Base-by-base conservation (phyloP, 164 flowering plant species). In the Dillenia suffruticosa region DNA sequence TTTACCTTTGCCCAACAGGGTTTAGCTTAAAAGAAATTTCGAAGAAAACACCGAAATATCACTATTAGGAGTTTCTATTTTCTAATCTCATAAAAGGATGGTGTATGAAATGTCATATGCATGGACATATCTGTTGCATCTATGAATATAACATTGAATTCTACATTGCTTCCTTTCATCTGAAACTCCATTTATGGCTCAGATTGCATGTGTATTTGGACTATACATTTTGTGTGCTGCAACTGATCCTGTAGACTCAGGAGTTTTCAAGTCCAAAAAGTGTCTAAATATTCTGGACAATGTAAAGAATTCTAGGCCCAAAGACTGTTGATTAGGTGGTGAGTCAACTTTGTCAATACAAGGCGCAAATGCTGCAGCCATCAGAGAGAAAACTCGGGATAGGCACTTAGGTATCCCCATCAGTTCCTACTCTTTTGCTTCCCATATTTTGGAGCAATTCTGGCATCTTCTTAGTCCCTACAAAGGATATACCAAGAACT, bases 191-290 rank as follows among this genome's bases (percentile, higher is more conserved):
- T 32, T 32, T 32, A 32, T 32, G 7, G 40, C 40, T 61, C 88
- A 94, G 97, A 83, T 92, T 70, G 56, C 77, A 19, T 77, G 84
- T 46, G 87, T 76, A 66, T 82, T 91, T 53, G 68, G 86, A 56
- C 79, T 92, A 49, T 92, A 92, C 70, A 81, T 90, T 40, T 88
- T 93, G 96, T 90, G 92, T 65, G 92, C 92, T 9, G 94, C 92
- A 51, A 82, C 90, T 26, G 92, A 90, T 74, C 94, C 94, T 50
- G 92, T 83, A 46, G 92, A 90, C 56, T 74, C 79, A 16, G 94
- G 96, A 67, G 86, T 90, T 62, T 85, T 87, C 74, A 81, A 64
- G 71, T 90, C 92, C 46, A 90, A 87, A 73, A 90, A 88, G 63
- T 85, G 88, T 67, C 74, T 83, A 54, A 78, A 79, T 9, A 70